Evolutionary conservation across 257 asterid genomes (phyloP).

Genomic region (Echites panduratus): DNA sequence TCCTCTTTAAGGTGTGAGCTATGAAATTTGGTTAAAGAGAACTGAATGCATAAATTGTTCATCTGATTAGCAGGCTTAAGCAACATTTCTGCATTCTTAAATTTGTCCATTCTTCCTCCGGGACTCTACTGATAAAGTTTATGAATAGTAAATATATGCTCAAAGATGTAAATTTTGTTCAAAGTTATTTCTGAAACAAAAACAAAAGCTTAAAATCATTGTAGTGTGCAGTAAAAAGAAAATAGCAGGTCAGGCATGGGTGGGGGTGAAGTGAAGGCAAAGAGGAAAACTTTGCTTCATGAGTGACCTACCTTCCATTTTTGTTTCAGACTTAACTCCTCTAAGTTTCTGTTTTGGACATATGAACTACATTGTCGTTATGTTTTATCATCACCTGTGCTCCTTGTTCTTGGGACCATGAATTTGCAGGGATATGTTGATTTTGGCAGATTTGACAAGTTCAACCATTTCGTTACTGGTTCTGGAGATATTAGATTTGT

Average conservation of each 20-base stretch:
- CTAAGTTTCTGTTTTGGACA: not conserved
- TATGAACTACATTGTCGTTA: not conserved
- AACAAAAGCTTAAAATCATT: not conserved
- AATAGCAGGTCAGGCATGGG: no score
- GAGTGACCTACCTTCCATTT: not conserved
- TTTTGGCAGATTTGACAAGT: conserved; percentile 81
- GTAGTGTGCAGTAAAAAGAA: not conserved
- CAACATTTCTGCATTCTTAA: not conserved
- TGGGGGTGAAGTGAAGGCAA: not conserved
- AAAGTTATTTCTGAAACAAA: not conserved
- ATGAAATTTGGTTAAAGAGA: not conserved
- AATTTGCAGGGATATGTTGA: conserved; percentile 79
- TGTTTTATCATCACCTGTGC: not conserved
- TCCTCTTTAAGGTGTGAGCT: not conserved
- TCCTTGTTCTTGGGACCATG: conserved; percentile 3
- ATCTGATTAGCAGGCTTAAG: not conserved
- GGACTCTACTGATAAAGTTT: not conserved
- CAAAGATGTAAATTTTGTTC: not conserved
- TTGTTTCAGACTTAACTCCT: not conserved
- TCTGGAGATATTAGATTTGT: conserved; percentile 55
- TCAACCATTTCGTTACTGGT: conserved; percentile 60
- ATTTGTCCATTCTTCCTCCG: not conserved
- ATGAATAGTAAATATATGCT: not conserved
- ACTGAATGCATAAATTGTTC: not conserved
- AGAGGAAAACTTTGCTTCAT: not conserved